Evolutionary conservation across 2,329 filamentous ascomycete genomes (phyloP).

Genomic region (Stemphylium vesicarium): DNA sequence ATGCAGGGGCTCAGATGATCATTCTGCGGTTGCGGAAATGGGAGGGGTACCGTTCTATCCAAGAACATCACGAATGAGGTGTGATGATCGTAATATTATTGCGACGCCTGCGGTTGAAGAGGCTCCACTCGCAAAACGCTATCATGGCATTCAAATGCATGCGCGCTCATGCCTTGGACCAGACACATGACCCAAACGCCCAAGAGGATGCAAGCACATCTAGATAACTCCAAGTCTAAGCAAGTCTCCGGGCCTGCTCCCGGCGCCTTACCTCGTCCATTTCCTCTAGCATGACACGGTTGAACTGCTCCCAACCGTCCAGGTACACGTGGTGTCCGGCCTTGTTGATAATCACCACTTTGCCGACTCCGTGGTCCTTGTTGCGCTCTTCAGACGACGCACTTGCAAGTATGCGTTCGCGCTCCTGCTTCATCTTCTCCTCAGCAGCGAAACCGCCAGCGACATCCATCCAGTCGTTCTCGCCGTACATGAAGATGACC

Average conservation of each 20-base stretch:
- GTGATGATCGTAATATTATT: background rate
- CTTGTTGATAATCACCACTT: slow-evolving; percentile 77
- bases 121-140: background rate
- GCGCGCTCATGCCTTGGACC: too few species aligned
- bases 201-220: slow-evolving; percentile 4
- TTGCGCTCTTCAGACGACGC: slow-evolving; percentile 72
- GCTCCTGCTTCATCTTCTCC: slow-evolving; percentile 76
- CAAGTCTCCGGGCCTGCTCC: slow-evolving; percentile 28
- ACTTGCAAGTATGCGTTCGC: slow-evolving; percentile 63
- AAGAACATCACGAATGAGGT: background rate
- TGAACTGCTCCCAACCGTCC: slow-evolving; percentile 74
- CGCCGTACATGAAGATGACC: slow-evolving; percentile 93
- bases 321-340: slow-evolving; percentile 77
- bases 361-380: slow-evolving; percentile 78
- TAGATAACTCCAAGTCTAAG: background rate
- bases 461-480: slow-evolving; percentile 99
- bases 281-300: slow-evolving; percentile 67
- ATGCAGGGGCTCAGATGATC: slow-evolving; percentile 13
- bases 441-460: slow-evolving; percentile 80
- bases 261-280: slow-evolving; percentile 66
- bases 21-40: background rate
- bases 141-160: background rate
- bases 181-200: slow-evolving; percentile 1
- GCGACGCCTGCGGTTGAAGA: background rate
- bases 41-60: slow-evolving; percentile 3